Conservation (phyloP, 306 rosid genomes). For the Castanea crenata region DNA sequence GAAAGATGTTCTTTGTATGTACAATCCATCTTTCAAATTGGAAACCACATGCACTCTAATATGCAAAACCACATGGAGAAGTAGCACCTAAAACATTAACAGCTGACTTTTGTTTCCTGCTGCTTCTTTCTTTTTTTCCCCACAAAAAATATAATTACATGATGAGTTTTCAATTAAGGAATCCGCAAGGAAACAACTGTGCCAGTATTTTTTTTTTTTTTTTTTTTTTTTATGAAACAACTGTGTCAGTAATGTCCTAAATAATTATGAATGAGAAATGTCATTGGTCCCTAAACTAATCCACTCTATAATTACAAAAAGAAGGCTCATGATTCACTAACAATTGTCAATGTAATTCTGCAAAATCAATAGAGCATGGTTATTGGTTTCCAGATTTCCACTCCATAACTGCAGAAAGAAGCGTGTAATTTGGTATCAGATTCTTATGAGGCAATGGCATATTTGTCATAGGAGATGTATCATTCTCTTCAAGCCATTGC, state of each 20-base stretch:
- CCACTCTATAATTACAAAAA: neutral
- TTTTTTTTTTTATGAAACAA: neutral
- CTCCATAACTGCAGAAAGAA: slow-evolving; percentile 86
- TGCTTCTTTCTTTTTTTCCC: neutral
- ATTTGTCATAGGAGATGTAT: slow-evolving; percentile 80
- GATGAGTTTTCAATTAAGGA: neutral
- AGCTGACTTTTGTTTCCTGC: neutral
- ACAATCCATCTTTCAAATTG: too few species aligned
- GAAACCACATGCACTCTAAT: too few species aligned
- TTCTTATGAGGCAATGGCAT: slow-evolving; percentile 61
- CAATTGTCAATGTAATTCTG: neutral
- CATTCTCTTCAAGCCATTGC: slow-evolving; percentile 62
- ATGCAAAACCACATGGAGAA: too few species aligned
- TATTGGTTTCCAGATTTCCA: slow-evolving; percentile 60
- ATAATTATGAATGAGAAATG: neutral
- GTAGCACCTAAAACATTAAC: too few species aligned
- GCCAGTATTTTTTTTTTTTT: neutral
- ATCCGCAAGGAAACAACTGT: slow-evolving; percentile 6
- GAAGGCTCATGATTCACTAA: neutral
- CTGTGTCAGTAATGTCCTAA: neutral
- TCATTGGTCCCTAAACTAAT: slow-evolving; percentile 2
- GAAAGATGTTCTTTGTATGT: neutral
- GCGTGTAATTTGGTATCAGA: slow-evolving; percentile 73
- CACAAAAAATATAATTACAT: neutral
- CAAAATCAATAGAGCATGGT: neutral